Base-by-base conservation (phyloP, 495 filamentous ascomycete genomes). In the Hypoxylon perforatum region DNA sequence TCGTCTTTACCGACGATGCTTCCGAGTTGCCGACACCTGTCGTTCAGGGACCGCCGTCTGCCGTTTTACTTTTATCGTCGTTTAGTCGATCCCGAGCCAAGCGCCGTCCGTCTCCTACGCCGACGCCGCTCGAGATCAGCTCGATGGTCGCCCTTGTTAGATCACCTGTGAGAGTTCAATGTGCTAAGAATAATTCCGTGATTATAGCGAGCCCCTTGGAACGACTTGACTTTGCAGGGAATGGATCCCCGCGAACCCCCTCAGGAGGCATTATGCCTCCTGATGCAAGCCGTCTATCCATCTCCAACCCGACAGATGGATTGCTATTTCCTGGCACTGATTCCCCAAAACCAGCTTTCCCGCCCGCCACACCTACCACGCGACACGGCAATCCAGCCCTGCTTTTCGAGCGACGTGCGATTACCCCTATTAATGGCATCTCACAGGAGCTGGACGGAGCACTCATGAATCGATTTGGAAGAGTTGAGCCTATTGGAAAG, bases 301-400 rank as follows among this genome's bases (percentile, higher is more conserved):
- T 96, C 54, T 93, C 91, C 5, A 77, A 80, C 54, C 58, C 65
- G 14, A 65, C 70, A 10, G 77, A 81, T 59, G 75, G 78, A 36
- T 81, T 80, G 38, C 79, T 63, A 17, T 54, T 67, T 28, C 69
- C 65, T 8, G 62, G 58, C 19, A 68, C 63, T 42, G 60, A 59
- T 44, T 61, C 65, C 7, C 61, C 42, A 44, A 85, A 41, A 61
- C 61, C 33, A 45, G 82, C 81, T 54, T 79, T 87, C 30, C 88
- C 84, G 9, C 90, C 93, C 10, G 93, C 92, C 0, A 97, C 93
- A 0, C 93, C 93, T 10, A 96, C 92, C 11, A 86, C 89, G 10
- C 75, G 78, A 6, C 87, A 89, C 4, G 90, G 90, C 11, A 62
- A 23, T 28, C 57, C 60, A 14, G 23, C 69, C 0, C 7, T 57